Evolutionary conservation across 306 rosid genomes (phyloP), one percentile per base, ranked within the genome.

Genomic region (Hippophae tibetana): DNA sequence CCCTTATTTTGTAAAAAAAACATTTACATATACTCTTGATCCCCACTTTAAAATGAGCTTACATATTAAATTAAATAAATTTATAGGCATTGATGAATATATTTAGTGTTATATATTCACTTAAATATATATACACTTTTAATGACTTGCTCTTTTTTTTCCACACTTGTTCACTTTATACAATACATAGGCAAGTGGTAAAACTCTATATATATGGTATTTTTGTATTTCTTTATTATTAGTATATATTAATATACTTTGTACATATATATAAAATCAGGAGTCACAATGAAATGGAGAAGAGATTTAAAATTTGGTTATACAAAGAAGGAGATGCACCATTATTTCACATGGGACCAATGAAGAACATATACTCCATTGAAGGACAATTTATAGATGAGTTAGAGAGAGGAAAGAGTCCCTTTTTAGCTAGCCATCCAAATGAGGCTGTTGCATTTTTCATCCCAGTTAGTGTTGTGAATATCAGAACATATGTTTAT

Each of bases 261-360:
- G n/a, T 44, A 12, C 18, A 42, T 40, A 27, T 9, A 42, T 13
- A 6, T 10, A 26, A 7, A 27, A 45, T 13, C 56, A 73, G 77
- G 65, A 73, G 77, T 52, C 72, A 73, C 65, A 62, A 49, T 50
- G 89, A 84, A 67, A 87, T 87, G 95, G 72, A 63, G 75, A 87
- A 77, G 63, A 78, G 82, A 41, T 77, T 87, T n/a, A 73, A 78
- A 75, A 80, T 84, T 10, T 87, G 86, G 86, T 57, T 58, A 1
- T 87, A 87, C 78, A 67, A 56, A 41, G 89, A 87, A 75, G 90
- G 95, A 54, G 90, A 84, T 56, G 79, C 47, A 8, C 95, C 95
- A 26, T 18, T 81, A 18, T 68, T 75, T 11, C 90, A 87, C 51
- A 60, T 60, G 46, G 95, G 86, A 10, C 95, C 95, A 2, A 42